These are phyloP conservation scores for Monosporozyma solicola DNA, from an alignment of 805 yeast genomes.

Conservation along the genomic window DNA sequence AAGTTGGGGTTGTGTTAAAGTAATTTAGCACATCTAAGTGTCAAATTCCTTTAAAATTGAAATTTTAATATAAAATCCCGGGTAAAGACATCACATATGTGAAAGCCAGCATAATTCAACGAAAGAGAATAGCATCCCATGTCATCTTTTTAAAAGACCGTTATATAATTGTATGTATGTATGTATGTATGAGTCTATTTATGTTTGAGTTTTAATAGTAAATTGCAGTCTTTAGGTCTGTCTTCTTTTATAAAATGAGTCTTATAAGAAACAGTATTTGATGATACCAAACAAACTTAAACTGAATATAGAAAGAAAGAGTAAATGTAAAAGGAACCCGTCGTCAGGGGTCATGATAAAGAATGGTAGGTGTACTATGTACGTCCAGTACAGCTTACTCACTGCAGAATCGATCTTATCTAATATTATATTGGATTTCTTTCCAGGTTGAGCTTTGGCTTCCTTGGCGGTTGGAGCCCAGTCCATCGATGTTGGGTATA, in stretches of 20 bases:
- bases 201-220: neutral
- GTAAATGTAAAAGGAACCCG: conserved; percentile 33
- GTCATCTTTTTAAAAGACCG: neutral
- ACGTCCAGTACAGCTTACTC: conserved; percentile 34
- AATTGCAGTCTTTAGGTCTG: neutral
- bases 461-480: conserved; percentile 10
- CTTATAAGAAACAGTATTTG: conserved; percentile 21
- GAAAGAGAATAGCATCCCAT: neutral
- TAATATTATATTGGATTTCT: conserved; percentile 7
- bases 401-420: conserved; percentile 16
- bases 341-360: conserved; percentile 37
- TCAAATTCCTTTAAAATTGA: neutral
- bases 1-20: neutral
- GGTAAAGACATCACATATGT: neutral
- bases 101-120: neutral
- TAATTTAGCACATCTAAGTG: neutral
- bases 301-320: conserved; percentile 32
- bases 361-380: conserved; percentile 37
- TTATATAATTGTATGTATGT: neutral
- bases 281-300: conserved; percentile 33
- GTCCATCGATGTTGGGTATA: neutral
- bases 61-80: neutral
- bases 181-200: neutral
- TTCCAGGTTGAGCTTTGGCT: conserved; percentile 8
- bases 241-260: neutral